Conservation (phyloP, 768 basidiomycete genomes). For the Kockovaella imperatae region DNA sequence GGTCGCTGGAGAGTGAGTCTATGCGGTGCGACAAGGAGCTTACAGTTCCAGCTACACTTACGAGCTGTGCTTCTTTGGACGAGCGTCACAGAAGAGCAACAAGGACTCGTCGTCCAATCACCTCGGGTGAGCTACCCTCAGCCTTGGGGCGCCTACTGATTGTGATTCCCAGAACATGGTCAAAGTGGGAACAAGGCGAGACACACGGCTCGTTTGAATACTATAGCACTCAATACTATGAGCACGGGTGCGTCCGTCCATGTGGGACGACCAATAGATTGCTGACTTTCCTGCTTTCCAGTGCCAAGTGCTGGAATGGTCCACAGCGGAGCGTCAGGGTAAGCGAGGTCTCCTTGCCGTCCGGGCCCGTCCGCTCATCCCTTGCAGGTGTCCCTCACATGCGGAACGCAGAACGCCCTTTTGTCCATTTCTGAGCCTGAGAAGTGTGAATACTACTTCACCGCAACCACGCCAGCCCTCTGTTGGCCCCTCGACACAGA, state of each 20-base stretch:
- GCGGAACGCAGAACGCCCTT: slow-evolving; percentile 77
- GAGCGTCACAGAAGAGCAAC: slow-evolving; percentile 79
- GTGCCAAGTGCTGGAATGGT: slow-evolving; percentile 93
- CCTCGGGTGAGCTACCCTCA: slow-evolving; percentile 62
- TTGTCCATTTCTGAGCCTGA: slow-evolving; percentile 76
- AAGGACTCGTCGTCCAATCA: slow-evolving; percentile 65
- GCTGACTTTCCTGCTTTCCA: slow-evolving; percentile 39
- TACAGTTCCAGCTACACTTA: slow-evolving; percentile 68
- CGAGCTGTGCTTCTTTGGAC: slow-evolving; percentile 82
- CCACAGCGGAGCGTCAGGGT: slow-evolving; percentile 70
- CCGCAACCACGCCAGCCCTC: slow-evolving; percentile 74
- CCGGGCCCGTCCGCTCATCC: neutral
- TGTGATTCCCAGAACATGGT: slow-evolving; percentile 48
- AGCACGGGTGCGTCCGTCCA: slow-evolving; percentile 40
- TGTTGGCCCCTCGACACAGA: slow-evolving; percentile 49
- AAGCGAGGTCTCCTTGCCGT: neutral
- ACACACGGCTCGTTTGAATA: slow-evolving; percentile 57
- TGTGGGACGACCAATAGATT: neutral
- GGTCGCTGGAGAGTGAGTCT: slow-evolving; percentile 79
- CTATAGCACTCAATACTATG: slow-evolving; percentile 76
- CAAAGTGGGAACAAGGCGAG: slow-evolving; percentile 67
- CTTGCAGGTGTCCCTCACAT: slow-evolving; percentile 64
- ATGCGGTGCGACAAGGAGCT: neutral
- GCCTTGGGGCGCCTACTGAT: neutral
- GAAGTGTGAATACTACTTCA: slow-evolving; percentile 91